phyloP scores from a whole-genome alignment of 1,284 basidiomycete genomes.

The Tilletia caries region DNA sequence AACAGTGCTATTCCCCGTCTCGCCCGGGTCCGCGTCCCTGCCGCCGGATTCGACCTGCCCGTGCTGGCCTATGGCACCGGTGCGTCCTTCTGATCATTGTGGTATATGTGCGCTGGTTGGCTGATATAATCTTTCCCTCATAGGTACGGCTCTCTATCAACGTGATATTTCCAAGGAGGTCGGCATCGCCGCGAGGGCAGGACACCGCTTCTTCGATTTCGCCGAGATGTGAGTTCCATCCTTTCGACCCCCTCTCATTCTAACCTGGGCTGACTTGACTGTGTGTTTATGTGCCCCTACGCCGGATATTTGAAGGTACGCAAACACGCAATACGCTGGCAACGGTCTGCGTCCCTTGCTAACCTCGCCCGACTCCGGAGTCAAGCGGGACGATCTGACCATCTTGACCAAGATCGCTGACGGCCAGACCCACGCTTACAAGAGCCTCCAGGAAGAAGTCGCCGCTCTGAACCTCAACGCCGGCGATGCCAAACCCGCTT shows the following conservation, averaged over 20 bases:
- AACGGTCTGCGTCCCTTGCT: not conserved
- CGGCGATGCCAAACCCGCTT: not conserved
- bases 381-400: not conserved
- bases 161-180: not conserved
- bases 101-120: not conserved
- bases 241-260: not conserved
- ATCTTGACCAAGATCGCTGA: constrained; percentile 9
- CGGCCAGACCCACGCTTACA: not conserved
- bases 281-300: too few species aligned
- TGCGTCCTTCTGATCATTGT: not conserved
- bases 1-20: not conserved
- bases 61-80: constrained; percentile 3
- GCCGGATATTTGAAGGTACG: too few species aligned
- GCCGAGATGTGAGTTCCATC: not conserved
- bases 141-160: constrained; percentile 4
- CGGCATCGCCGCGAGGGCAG: not conserved
- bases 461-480: not conserved
- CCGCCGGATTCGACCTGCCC: constrained; percentile 1
- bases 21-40: not conserved
- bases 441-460: not conserved
- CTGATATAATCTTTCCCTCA: not conserved
- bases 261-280: not conserved
- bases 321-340: not conserved
- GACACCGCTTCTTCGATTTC: constrained; percentile 12
- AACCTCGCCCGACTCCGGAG: not conserved